Evolutionary conservation across 805 yeast species (phyloP).

Genomic region (Yarrowia sp.): DNA sequence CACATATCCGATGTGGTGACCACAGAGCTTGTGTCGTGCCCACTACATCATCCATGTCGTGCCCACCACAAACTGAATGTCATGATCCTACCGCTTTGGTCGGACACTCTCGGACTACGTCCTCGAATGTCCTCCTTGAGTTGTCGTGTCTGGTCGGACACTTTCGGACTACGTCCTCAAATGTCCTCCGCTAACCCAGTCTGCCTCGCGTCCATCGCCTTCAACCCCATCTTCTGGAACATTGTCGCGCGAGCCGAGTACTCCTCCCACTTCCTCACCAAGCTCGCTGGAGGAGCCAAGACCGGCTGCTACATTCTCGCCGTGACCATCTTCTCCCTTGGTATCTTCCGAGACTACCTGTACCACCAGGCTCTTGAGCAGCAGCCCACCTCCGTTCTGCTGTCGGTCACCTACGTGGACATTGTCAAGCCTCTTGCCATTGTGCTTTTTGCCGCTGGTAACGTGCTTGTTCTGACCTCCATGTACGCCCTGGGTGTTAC

Average conservation of each 20-base stretch:
- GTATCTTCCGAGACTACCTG: slow-evolving; percentile 74
- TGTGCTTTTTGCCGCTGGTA: slow-evolving; percentile 62
- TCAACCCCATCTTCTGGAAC: slow-evolving; percentile 97
- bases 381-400: slow-evolving; percentile 53
- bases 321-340: slow-evolving; percentile 75
- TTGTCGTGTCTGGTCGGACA: too few species aligned
- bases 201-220: slow-evolving; percentile 67
- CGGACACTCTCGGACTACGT: too few species aligned
- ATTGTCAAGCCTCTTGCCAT: slow-evolving; percentile 53
- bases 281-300: slow-evolving; percentile 59
- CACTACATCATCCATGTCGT: too few species aligned
- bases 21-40: too few species aligned
- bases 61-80: too few species aligned
- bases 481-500: slow-evolving; percentile 94
- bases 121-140: too few species aligned
- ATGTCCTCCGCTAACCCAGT: slow-evolving; percentile 33
- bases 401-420: slow-evolving; percentile 48
- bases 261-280: slow-evolving; percentile 71
- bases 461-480: slow-evolving; percentile 73
- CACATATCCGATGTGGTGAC: too few species aligned
- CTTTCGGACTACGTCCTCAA: too few species aligned
- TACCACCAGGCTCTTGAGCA: slow-evolving; percentile 63
- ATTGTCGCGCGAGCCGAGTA: slow-evolving; percentile 83
- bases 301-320: slow-evolving; percentile 87
- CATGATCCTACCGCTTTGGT: too few species aligned